Base-by-base conservation (phyloP, 192 early-diverging fungal genomes). In the Coemansia sp. region DNA sequence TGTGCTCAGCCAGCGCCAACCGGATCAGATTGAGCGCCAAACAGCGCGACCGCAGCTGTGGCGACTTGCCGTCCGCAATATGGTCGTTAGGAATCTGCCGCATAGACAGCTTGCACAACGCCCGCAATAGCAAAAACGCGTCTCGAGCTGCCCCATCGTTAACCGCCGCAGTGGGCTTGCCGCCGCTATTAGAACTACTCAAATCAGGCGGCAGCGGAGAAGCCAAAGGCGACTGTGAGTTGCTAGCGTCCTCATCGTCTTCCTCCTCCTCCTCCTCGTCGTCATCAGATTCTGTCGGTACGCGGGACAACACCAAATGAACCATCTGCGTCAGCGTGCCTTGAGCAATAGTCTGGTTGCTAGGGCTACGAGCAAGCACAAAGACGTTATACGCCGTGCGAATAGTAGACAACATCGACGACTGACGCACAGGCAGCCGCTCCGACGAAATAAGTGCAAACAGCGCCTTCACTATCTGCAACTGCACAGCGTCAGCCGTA, bases 381-480 rank as follows among this genome's bases (percentile, higher is more conserved):
- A 95, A 98, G 33, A 98, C 93, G 70, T 94, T 95, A 81, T 92
- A 95, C 3, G 91, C 89, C 0, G 94, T 95, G 43, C 95, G 76
- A 33, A 98, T 88, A 4, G 94, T 91, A 22, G 90, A 88, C 43
- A 96, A 83, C 72, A 98, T 80, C 7, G 92, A 78, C 31, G 88
- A 86, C 36, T 91, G 89, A 70, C 95, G 90, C 49, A 96, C 80
- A 5, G 88, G 89, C 31, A 87, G 79, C 36, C 83, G 85, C 9
- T 88, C 83, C 5, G 87, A 88, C 27, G 92, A 93, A 16, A 94
- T 88, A 53, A 95, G 92, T 13, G 91, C 93, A 62, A 94, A 84
- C 38, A 97, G 80, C 2, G 96, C 96, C 87, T 95, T 95, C 62
- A 96, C 88, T 11, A 98, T 92, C 72, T 98, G 96, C 67, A 96